Conservation (phyloP, 164 flowering plant species). For the Hamamelis virginiana region DNA sequence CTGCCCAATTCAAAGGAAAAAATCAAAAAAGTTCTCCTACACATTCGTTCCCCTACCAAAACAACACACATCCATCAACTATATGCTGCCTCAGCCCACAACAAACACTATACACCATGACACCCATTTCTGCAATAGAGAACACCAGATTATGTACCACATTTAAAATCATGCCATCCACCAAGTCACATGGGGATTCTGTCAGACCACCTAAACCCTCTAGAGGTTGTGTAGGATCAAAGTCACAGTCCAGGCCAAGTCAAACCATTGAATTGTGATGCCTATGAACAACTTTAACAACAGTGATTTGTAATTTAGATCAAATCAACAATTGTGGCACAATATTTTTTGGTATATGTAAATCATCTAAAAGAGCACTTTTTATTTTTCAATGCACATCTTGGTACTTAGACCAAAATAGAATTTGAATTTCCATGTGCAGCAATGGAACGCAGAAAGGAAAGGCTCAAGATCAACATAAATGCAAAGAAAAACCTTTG, state of each 20-base stretch:
- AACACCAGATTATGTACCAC: no score
- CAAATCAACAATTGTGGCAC: not conserved
- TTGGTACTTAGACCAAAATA: not conserved
- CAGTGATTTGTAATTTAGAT: not conserved
- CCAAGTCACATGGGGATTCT: no score
- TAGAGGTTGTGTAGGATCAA: no score
- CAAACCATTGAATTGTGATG: not conserved
- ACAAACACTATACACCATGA: no score
- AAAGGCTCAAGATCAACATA: not conserved
- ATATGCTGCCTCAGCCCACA: no score
- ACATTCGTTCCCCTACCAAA: no score
- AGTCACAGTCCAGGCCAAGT: not conserved
- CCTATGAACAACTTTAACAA: not conserved
- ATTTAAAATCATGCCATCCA: no score
- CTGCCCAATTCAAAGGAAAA: no score
- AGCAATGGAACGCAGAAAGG: not conserved
- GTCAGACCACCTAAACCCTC: no score
- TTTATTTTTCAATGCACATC: not conserved
- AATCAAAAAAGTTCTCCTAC: no score
- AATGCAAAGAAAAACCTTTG: conserved; percentile 50
- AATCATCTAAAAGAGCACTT: not conserved
- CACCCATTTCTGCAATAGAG: no score
- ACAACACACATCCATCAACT: no score
- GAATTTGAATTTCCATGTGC: not conserved
- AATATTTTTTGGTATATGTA: not conserved